Percentiles rank a stretch among this genome's conserved stretches.
Conservation (phyloP, 148 eudicot genomes). For the Hydrangea macrophylla region DNA sequence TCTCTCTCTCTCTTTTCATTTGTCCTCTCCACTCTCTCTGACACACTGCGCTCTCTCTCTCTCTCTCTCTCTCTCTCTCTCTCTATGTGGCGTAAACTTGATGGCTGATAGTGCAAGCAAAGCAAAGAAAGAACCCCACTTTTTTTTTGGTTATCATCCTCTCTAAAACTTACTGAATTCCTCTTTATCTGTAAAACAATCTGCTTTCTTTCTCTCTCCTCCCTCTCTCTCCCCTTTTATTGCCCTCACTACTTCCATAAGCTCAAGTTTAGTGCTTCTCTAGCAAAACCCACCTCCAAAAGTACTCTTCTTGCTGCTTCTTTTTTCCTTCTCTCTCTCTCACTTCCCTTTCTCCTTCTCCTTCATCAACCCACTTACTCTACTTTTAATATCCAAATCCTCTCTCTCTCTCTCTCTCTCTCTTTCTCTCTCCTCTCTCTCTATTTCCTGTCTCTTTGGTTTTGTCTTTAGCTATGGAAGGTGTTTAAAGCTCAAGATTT, state of each 20-base stretch:
- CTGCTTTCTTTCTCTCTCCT: conserved; percentile 10
- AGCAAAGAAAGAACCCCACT: conserved; percentile 54
- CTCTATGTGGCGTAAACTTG: conserved; percentile 57
- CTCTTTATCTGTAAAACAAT: background rate
- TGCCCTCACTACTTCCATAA: conserved; percentile 37
- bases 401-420: background rate
- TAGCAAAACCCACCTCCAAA: conserved; percentile 33
- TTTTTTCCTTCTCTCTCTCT: conserved; percentile 7
- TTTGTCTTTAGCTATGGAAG: conserved; percentile 19
- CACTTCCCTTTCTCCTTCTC: conserved; percentile 5
- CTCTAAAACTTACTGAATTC: conserved; percentile 14
- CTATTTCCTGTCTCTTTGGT: too few relatives aligned
- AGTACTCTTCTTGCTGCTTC: conserved; percentile 13
- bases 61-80: conserved; percentile 35
- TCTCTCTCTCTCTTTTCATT: background rate
- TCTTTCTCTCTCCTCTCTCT: background rate
- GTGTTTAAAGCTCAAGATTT: conserved; percentile 17
- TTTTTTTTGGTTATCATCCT: conserved; percentile 17
- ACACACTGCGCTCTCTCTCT: conserved; percentile 24
- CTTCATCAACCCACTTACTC: conserved; percentile 17
- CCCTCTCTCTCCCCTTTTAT: conserved; percentile 18
- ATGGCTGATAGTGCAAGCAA: conserved; percentile 70
- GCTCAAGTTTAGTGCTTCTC: conserved; percentile 49
- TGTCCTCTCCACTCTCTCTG: conserved; percentile 35
- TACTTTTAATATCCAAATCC: conserved; percentile 1